These are phyloP conservation scores for Podila horticola DNA, from an alignment of 192 early-diverging fungal genomes.

Conservation along the genomic window DNA sequence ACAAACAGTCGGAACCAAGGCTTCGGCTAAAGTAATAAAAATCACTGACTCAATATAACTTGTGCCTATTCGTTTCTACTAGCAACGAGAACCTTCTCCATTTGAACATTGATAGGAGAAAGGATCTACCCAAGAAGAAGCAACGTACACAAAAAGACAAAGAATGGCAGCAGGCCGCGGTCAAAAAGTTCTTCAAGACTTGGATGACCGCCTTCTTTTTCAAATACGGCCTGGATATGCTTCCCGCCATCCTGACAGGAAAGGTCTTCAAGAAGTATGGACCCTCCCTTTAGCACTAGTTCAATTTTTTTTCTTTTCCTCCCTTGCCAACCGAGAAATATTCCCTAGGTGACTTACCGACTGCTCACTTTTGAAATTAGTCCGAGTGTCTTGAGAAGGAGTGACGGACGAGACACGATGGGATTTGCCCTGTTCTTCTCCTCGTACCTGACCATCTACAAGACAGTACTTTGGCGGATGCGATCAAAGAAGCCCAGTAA, in stretches of 20 bases:
- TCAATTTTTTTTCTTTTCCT: neutral
- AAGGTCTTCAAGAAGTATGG: slow-evolving; percentile 64
- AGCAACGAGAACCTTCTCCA: too few species aligned
- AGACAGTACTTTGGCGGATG: slow-evolving; percentile 67
- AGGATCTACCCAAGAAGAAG: too few species aligned
- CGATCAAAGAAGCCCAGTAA: slow-evolving; percentile 55
- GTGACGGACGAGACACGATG: slow-evolving; percentile 66
- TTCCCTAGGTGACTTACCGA: too few species aligned
- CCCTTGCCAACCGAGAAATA: too few species aligned
- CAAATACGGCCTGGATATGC: slow-evolving; percentile 66
- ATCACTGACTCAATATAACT: too few species aligned
- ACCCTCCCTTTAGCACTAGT: slow-evolving; percentile 35
- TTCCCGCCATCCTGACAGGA: slow-evolving; percentile 64
- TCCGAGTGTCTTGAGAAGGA: slow-evolving; percentile 51
- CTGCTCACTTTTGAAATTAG: slow-evolving; percentile 12
- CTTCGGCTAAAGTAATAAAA: too few species aligned
- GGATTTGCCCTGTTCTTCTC: slow-evolving; percentile 74
- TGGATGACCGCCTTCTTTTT: slow-evolving; percentile 66
- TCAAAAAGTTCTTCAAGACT: slow-evolving; percentile 70
- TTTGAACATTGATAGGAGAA: too few species aligned
- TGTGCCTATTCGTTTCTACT: too few species aligned
- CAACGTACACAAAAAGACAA: too few species aligned
- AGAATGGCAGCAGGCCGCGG: slow-evolving; percentile 62
- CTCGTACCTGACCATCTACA: slow-evolving; percentile 70
- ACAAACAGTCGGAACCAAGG: too few species aligned